Base-by-base conservation (phyloP, 2,329 filamentous ascomycete genomes). In the Lachnellula suecica region DNA sequence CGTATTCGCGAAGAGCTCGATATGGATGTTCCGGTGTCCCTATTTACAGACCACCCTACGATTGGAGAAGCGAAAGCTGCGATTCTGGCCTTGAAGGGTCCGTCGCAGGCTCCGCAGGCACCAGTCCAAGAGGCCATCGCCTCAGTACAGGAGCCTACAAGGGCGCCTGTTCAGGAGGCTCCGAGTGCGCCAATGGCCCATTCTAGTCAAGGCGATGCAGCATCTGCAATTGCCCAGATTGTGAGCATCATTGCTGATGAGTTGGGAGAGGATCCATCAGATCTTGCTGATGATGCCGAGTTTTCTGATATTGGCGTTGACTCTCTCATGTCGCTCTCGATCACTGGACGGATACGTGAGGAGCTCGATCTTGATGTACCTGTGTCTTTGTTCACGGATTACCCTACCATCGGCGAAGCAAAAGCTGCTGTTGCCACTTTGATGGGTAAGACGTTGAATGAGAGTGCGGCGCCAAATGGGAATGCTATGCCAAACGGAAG, bases 231-330 rank as follows among this genome's bases (percentile, higher is more conserved):
- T 13, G 37, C 20, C 5, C 67, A 74, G 48, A 74, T 79, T 23
- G 70, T 83, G 61, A 73, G 78, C 29, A 79, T 84, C 34, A 68
- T 84, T 38, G 78, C 79, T 8, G 75, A 77, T 52, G 82, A 85
- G 63, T 74, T 80, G 5, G 81, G 80, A 55, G 73, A 83, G 37
- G 71, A 71, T 13, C 68, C 77, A 10, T 78, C 78, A 42, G 81
- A 84, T 61, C 70, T 84, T 2, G 77, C 72, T 2, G 79, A 84
- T 59, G 77, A 79, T 57, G 78, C 79, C 11, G 74, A 72, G 42
- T 83, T 84, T 61, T 68, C 73, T 2, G 80, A 84, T 55, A 71
- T 84, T 3, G 82, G 82, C 20, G 77, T 83, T 15, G 82, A 85
- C 62, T 84, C 82, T 1, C 72, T 85, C 17, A 80, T 85, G 71